phyloP scores from a whole-genome alignment of 768 basidiomycete genomes.

The Phanerochaete carnosa region DNA sequence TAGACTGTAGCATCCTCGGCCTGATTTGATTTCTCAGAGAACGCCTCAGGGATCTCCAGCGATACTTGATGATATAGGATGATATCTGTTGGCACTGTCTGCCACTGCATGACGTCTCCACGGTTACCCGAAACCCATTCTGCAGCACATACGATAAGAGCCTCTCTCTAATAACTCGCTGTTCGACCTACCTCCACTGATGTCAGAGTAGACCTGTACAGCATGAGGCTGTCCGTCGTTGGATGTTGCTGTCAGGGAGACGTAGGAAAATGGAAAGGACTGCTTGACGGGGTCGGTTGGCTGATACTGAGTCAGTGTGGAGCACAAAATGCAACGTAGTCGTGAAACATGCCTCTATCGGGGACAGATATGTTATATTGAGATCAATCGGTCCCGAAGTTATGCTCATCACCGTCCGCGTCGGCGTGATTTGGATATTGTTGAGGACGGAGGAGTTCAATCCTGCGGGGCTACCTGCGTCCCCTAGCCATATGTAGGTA shows the following conservation, averaged over 20 bases:
- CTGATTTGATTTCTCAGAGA: conserved; percentile 11
- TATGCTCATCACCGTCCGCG: conserved; percentile 30
- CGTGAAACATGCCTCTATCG: conserved; percentile 34
- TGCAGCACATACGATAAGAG: not conserved
- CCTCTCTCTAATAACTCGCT: too few relatives aligned
- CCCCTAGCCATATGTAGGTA: conserved; percentile 16
- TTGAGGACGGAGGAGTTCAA: conserved; percentile 16
- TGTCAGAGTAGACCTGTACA: conserved; percentile 37
- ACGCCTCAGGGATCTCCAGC: conserved; percentile 3
- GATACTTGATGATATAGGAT: conserved; percentile 10
- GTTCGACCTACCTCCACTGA: conserved; percentile 29
- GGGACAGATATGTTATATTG: conserved; percentile 36
- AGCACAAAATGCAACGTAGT: not conserved
- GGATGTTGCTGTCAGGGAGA: conserved; percentile 27
- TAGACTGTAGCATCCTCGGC: conserved; percentile 18
- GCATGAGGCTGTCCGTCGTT: conserved; percentile 30
- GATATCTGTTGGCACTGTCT: not conserved
- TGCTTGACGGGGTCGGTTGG: conserved; percentile 34
- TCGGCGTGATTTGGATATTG: conserved; percentile 30
- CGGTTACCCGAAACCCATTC: conserved; percentile 21
- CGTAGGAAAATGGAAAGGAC: conserved; percentile 38
- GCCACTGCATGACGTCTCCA: conserved; percentile 3
- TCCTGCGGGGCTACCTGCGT: not conserved
- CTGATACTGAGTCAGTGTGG: conserved; percentile 12
- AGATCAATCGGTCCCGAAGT: conserved; percentile 33